Conservation (phyloP, 371 early-diverging fungal genomes). For the Coemansia sp. region DNA sequence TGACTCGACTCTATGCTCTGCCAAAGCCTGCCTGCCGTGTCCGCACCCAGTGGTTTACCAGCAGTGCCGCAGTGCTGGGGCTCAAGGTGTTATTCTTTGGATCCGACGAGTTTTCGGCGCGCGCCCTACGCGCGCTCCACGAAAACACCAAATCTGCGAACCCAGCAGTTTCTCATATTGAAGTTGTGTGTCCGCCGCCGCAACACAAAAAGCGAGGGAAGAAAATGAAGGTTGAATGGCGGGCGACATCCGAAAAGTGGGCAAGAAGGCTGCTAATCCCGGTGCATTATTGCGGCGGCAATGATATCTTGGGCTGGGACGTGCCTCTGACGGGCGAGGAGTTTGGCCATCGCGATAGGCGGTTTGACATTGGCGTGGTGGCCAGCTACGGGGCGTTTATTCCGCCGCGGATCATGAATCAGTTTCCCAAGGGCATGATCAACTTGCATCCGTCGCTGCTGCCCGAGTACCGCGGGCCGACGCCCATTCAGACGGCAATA, state of each 20-base stretch:
- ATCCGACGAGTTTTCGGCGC: not conserved
- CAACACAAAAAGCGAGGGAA: not conserved
- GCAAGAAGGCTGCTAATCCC: not conserved
- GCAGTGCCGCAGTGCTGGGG: not conserved
- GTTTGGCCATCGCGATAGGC: not conserved
- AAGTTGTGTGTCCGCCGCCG: constrained; percentile 1
- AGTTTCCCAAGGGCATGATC: constrained; percentile 70
- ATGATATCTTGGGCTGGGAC: not conserved
- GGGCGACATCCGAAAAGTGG: not conserved
- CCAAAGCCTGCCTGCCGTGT: not conserved
- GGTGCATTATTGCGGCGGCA: not conserved
- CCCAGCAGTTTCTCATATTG: not conserved
- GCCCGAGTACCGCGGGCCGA: constrained; percentile 88
- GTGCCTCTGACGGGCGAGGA: not conserved
- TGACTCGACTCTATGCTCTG: too few species aligned
- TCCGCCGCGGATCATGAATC: constrained; percentile 65
- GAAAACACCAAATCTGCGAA: not conserved
- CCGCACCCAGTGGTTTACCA: not conserved
- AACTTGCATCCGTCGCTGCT: constrained; percentile 90
- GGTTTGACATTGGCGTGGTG: constrained; percentile 83
- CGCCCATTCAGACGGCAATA: constrained; percentile 88
- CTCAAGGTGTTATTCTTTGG: constrained; percentile 7
- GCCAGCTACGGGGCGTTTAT: constrained; percentile 93
- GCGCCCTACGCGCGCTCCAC: not conserved
- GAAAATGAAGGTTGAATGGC: not conserved